Base-by-base conservation (phyloP, 805 yeast genomes). In the Lipomyces starkeyi region DNA sequence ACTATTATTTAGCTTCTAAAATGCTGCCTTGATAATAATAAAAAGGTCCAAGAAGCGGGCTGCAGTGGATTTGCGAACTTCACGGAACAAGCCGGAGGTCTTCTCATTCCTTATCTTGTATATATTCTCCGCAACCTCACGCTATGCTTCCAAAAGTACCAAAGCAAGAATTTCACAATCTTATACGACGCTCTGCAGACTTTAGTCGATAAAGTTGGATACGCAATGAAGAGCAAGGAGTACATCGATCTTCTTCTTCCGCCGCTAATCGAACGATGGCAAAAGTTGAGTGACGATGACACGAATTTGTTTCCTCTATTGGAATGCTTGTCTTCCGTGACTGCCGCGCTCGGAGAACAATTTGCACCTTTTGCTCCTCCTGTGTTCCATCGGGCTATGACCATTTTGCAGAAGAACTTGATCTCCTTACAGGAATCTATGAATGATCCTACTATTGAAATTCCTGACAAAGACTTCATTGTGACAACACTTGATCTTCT, bases 11-110 rank as follows among this genome's bases (percentile, higher is more conserved):
- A 65, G 68, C 54, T 68, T 3, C 84, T 95, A 76, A 80, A 78
- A 61, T 90, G 95, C 78, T 87, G 91, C 29, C 80, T 92, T 73
- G 98, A 95, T 77, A 83, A 82, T 62, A 92, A 91, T 80, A 93
- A 93, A 76, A 90, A 90, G 66, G 99, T 94, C n/a, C 99, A 95
- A 80, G 94, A 93, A 75, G 90, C 97, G 65, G 97, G 97, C 1
- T 91, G 97, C 73, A 86, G 93, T 49, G 91, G 97, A 11, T 84
- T 94, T 57, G 89, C 97, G 0, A 88, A 88, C 65, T 90, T 93
- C 70, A 87, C 93, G 54, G 98, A 93, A 74, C 86, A 84, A 66
- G 84, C 95, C 27, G 92, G 91, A 63, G 79, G 87, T 1, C 76
- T 89, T 55, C 82, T 93, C 60, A 84, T 83, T 32, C 88, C 88